Percentiles rank a stretch among this genome's conserved stretches.
These are phyloP conservation scores for Mychonastes homosphaera DNA, from an alignment of 139 green algal species.

Conservation along the genomic window DNA sequence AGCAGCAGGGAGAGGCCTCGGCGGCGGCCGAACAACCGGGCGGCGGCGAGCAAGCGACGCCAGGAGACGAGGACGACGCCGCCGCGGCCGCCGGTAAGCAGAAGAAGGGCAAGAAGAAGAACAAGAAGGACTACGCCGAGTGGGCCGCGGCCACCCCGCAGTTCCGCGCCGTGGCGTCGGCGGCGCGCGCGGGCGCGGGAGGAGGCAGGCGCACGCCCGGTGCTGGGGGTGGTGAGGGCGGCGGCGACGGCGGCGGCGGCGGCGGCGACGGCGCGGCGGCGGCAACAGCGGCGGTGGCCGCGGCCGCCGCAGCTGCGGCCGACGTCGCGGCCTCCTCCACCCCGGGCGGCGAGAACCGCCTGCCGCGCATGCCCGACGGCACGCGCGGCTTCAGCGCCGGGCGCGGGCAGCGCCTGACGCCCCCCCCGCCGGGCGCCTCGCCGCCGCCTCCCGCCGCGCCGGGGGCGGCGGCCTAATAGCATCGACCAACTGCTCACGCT, in stretches of 20 bases:
- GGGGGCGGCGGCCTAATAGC: too few relatives aligned
- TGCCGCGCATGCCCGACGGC: constrained; percentile 23
- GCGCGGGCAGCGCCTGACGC: constrained; percentile 5
- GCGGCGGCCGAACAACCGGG: not conserved
- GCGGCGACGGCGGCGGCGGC: not conserved
- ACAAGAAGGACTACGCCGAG: constrained; percentile 36
- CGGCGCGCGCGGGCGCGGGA: constrained; percentile 3
- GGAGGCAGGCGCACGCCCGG: not conserved
- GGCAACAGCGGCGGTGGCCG: not conserved
- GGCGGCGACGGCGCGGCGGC: not conserved
- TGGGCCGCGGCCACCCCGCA: constrained; percentile 38
- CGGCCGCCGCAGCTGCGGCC: not conserved
- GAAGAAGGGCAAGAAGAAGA: constrained; percentile 25
- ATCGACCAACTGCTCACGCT: too few relatives aligned
- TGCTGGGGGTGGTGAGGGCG: constrained; percentile 3
- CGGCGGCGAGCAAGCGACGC: not conserved
- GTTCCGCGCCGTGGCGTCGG: constrained; percentile 25
- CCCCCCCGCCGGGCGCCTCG: not conserved
- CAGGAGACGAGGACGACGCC: too few relatives aligned
- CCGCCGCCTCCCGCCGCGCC: too few relatives aligned
- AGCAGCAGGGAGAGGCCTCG: not conserved
- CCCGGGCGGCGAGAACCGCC: not conserved
- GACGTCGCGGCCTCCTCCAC: not conserved
- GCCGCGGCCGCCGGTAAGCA: too few relatives aligned
- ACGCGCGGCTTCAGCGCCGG: constrained; percentile 20